phyloP scores from a whole-genome alignment of 1,139 yeast genomes.

The Scheffersomyces illinoinensis region DNA sequence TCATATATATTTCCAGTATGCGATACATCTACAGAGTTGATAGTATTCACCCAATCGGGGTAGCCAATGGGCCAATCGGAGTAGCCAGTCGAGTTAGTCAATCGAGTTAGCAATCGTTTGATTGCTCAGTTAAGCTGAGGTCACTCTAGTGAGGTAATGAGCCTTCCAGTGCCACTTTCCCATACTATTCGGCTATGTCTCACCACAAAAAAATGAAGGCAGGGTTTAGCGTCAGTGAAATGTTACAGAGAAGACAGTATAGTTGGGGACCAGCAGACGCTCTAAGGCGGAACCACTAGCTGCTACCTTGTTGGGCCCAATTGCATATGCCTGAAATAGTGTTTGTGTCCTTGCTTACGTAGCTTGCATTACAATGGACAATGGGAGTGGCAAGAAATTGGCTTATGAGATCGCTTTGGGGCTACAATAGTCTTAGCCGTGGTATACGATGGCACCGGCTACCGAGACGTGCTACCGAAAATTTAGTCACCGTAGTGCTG shows the following conservation, averaged over 20 bases:
- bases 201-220: not conserved
- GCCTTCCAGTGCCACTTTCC: not conserved
- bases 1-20: not conserved
- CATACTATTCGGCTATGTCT: not conserved
- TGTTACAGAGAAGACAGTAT: not conserved
- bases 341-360: no score
- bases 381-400: not conserved
- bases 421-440: not conserved
- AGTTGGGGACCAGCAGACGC: not conserved
- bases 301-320: not conserved
- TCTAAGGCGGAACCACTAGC: not conserved
- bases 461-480: not conserved
- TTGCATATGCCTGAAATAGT: not conserved
- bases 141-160: not conserved
- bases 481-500: not conserved
- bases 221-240: not conserved
- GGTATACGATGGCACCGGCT: not conserved
- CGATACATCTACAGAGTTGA: not conserved
- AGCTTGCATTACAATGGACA: no score
- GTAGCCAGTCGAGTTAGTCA: not conserved
- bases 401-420: not conserved
- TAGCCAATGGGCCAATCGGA: no score
- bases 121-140: not conserved
- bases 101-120: not conserved
- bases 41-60: not conserved